phyloP scores from a whole-genome alignment of 1,284 basidiomycete genomes.

The Phellinidium pouzarii region DNA sequence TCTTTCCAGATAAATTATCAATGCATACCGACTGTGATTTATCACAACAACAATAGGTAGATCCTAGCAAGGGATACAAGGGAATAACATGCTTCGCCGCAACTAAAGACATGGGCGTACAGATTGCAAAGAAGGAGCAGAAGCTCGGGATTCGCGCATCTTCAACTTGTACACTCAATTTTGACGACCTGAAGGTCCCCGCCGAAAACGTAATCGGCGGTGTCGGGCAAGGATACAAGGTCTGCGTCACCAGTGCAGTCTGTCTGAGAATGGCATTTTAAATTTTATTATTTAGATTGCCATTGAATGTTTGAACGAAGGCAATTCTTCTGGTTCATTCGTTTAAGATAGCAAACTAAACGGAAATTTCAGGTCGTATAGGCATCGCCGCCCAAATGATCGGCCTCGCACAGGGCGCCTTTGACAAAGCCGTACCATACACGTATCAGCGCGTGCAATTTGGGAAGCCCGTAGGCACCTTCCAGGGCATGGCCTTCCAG shows the following conservation, averaged over 20 bases:
- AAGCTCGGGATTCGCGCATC: conserved; percentile 96
- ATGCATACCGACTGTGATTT: neutral
- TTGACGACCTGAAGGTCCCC: conserved; percentile 92
- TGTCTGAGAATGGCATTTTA: neutral
- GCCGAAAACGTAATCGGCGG: conserved; percentile 92
- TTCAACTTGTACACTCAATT: conserved; percentile 94
- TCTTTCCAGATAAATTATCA: neutral
- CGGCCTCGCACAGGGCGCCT: conserved; percentile 95
- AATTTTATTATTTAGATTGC: conserved; percentile 53
- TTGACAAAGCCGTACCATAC: conserved; percentile 88
- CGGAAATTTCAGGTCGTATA: conserved; percentile 60
- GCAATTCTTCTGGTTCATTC: conserved; percentile 24
- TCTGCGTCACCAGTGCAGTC: conserved; percentile 23
- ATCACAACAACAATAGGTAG: conserved; percentile 42
- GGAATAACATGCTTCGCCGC: conserved; percentile 98
- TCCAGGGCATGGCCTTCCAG: conserved; percentile 96
- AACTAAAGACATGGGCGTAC: conserved; percentile 93
- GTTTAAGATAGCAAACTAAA: neutral
- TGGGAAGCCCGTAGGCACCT: conserved; percentile 85
- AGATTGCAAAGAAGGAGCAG: conserved; percentile 98
- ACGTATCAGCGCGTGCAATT: conserved; percentile 94
- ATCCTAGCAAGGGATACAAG: conserved; percentile 95
- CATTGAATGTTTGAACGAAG: conserved; percentile 97
- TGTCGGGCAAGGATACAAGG: conserved; percentile 94
- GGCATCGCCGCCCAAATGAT: conserved; percentile 98